These are phyloP conservation scores for Kingdonia uniflora DNA, from an alignment of 164 flowering plant genomes.

Conservation along the genomic window DNA sequence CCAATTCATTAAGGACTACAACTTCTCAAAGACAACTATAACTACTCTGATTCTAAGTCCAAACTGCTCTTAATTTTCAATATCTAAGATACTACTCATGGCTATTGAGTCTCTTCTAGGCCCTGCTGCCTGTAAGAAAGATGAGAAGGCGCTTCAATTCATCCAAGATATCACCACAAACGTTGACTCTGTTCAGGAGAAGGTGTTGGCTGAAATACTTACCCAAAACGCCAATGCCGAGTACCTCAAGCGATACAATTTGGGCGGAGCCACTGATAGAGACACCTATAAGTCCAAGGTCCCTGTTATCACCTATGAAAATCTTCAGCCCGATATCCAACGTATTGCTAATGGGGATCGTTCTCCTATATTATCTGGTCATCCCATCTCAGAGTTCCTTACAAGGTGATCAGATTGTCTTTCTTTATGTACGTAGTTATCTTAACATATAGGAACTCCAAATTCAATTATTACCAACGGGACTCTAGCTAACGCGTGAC, in stretches of 20 bases:
- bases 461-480: no score
- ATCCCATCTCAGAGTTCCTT: slow-evolving; percentile 70
- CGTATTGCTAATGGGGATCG: slow-evolving; percentile 70
- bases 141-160: slow-evolving; percentile 49
- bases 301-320: slow-evolving; percentile 58
- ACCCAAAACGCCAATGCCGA: slow-evolving; percentile 43
- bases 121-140: slow-evolving; percentile 33
- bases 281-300: slow-evolving; percentile 44
- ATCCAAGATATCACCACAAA: slow-evolving; percentile 59
- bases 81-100: slow-evolving; percentile 2
- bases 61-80: no score
- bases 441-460: no score
- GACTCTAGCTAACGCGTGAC: no score
- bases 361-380: slow-evolving; percentile 46
- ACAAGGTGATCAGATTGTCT: slow-evolving; percentile 36
- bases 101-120: slow-evolving; percentile 17
- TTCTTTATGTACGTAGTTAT: not conserved
- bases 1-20: no score
- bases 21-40: no score
- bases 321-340: slow-evolving; percentile 56
- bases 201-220: slow-evolving; percentile 44
- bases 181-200: slow-evolving; percentile 41
- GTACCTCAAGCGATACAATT: slow-evolving; percentile 34
- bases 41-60: no score
- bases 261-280: slow-evolving; percentile 42